Percentiles rank a stretch among this genome's conserved stretches.
phyloP scores from a whole-genome alignment of 2,329 filamentous ascomycete species.

The Fusarium mangiferae region DNA sequence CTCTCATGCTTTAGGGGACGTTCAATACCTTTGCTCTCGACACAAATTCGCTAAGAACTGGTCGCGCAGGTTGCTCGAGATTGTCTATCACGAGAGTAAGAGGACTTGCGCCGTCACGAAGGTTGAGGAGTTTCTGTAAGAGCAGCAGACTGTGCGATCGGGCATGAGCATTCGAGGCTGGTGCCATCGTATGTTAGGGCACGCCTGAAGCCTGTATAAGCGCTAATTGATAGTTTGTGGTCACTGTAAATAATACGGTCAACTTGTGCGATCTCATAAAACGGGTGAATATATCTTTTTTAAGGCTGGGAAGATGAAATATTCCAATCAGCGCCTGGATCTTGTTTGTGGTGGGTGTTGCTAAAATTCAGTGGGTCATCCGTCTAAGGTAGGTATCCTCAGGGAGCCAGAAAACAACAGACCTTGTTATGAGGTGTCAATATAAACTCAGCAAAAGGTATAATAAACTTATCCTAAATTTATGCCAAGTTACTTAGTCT shows the following conservation, averaged over 20 bases:
- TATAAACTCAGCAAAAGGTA: background rate
- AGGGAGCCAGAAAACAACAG: background rate
- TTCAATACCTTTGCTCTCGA: slow-evolving; percentile 74
- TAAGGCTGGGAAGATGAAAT: slow-evolving; percentile 1
- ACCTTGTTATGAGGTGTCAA: background rate
- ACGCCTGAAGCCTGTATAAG: background rate
- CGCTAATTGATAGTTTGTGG: background rate
- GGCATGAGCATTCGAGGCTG: slow-evolving; percentile 70
- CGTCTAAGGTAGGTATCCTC: background rate
- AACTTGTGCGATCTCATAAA: background rate
- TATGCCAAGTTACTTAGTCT: background rate
- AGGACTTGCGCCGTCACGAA: slow-evolving; percentile 83
- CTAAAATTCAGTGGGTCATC: slow-evolving; percentile 36
- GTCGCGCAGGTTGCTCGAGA: slow-evolving; percentile 80
- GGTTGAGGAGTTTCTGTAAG: slow-evolving; percentile 82
- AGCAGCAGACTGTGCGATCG: slow-evolving; percentile 86
- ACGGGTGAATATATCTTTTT: background rate
- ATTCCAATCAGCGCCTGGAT: background rate
- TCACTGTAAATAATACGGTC: no score
- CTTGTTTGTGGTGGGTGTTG: slow-evolving; percentile 26
- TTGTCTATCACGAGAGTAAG: slow-evolving; percentile 88
- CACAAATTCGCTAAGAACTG: slow-evolving; percentile 78
- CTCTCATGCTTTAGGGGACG: background rate
- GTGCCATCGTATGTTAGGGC: slow-evolving; percentile 58
- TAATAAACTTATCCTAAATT: background rate